Percentiles rank a stretch among this genome's conserved stretches.
Evolutionary conservation across 208 protist genomes (phyloP).

Genomic region (Vickermania ingenoplastis): DNA sequence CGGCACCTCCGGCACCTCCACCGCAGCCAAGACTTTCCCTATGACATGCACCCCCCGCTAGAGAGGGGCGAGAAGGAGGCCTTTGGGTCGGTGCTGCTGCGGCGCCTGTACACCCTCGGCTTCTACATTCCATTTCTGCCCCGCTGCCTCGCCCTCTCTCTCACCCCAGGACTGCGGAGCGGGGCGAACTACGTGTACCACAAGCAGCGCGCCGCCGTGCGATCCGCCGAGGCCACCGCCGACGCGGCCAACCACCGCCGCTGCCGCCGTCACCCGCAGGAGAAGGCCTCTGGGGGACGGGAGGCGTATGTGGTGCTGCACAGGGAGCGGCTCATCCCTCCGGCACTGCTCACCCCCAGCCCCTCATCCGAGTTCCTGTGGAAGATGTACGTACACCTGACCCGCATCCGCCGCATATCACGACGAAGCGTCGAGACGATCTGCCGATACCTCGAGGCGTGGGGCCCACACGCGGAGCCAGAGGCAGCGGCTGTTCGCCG

Average conservation of each 20-base stretch:
- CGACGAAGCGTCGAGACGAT: background rate
- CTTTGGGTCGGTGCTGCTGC: constrained; percentile 59
- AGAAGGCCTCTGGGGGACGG: background rate
- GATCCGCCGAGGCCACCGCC: background rate
- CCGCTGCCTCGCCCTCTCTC: constrained; percentile 48
- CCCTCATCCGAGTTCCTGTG: background rate
- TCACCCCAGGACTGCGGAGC: constrained; percentile 64
- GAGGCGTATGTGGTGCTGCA: background rate
- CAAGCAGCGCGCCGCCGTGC: background rate
- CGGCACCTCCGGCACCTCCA: background rate
- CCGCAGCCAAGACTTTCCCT: background rate
- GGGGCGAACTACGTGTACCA: constrained; percentile 54
- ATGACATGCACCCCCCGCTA: constrained; percentile 30
- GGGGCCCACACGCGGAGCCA: no score
- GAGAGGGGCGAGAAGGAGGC: constrained; percentile 58
- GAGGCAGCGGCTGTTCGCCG: no score
- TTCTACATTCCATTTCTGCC: constrained; percentile 52
- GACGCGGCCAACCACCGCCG: background rate
- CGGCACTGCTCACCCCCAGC: background rate
- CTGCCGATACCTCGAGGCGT: background rate
- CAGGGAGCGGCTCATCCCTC: background rate
- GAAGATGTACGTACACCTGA: background rate
- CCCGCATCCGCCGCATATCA: background rate
- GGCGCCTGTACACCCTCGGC: constrained; percentile 37
- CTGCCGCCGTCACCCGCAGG: background rate